Evolutionary conservation across 192 early-diverging fungal genomes (phyloP).

Genomic region (Dissophora ornata): DNA sequence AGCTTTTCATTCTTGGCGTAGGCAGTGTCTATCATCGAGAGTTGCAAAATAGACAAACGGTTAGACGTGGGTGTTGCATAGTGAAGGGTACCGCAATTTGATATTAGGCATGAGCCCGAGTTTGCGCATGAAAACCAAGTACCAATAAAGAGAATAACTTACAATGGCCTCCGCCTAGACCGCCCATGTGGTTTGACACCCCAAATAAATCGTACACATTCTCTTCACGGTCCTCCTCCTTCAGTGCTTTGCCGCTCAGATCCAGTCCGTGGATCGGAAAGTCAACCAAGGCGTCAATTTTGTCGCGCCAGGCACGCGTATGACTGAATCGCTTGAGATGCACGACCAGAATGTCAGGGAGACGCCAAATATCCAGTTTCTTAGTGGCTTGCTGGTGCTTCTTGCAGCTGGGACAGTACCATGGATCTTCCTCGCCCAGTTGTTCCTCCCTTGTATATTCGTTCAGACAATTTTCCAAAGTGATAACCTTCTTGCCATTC

Average conservation of each 20-base stretch:
- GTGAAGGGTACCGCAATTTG: no score
- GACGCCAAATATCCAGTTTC: conserved; percentile 76
- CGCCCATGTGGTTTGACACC: conserved; percentile 84
- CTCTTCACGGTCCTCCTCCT: conserved; percentile 26
- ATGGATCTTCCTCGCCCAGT: conserved; percentile 89
- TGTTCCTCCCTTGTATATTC: conserved; percentile 88
- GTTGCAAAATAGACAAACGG: neutral
- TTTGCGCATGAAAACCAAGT: no score
- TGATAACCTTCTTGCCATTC: conserved; percentile 56
- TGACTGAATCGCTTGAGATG: conserved; percentile 96
- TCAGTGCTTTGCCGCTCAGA: conserved; percentile 55
- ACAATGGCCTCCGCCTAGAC: conserved; percentile 79
- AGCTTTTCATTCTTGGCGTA: conserved; percentile 71
- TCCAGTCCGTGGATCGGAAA: conserved; percentile 80
- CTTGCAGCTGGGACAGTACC: conserved; percentile 88
- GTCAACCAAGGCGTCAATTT: conserved; percentile 86
- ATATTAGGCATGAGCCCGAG: no score
- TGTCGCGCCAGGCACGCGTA: conserved; percentile 91
- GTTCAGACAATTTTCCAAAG: conserved; percentile 86
- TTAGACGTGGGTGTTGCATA: no score
- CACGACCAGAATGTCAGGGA: conserved; percentile 90
- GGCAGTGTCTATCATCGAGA: conserved; percentile 62
- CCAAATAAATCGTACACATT: conserved; percentile 85
- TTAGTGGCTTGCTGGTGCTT: conserved; percentile 75
- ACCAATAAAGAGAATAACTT: conserved; percentile 18